Evolutionary conservation across 495 filamentous ascomycete species (phyloP).

Genomic region (Aspergillus ostianus): DNA sequence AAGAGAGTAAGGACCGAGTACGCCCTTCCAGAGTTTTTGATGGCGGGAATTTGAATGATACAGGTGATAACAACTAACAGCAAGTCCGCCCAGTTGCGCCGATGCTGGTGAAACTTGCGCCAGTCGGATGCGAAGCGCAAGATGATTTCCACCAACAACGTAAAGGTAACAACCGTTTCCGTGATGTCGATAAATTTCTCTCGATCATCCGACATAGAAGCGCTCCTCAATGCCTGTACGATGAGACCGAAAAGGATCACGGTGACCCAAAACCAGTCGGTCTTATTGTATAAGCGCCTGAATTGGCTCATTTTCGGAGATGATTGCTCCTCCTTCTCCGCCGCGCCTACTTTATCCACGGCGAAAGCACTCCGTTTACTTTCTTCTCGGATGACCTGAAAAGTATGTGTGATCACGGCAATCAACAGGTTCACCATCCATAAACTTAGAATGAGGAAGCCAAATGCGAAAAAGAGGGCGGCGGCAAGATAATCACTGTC

Average conservation of each 20-base stretch:
- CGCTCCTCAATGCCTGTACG: slow-evolving; percentile 70
- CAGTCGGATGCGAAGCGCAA: slow-evolving; percentile 76
- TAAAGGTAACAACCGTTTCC: slow-evolving; percentile 72
- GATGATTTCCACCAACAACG: slow-evolving; percentile 81
- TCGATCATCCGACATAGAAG: slow-evolving; percentile 62
- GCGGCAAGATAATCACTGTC: slow-evolving; percentile 87
- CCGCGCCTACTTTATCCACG: slow-evolving; percentile 58
- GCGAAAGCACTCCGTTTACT: slow-evolving; percentile 93
- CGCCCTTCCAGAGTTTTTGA: slow-evolving; percentile 69
- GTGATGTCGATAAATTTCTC: slow-evolving; percentile 59
- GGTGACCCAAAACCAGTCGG: slow-evolving; percentile 73
- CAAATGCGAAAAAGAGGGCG: slow-evolving; percentile 80
- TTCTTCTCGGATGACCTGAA: slow-evolving; percentile 97
- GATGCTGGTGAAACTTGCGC: slow-evolving; percentile 69
- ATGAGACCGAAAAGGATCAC: slow-evolving; percentile 77
- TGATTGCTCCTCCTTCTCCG: slow-evolving; percentile 34
- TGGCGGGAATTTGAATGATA: slow-evolving; percentile 81
- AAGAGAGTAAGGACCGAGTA: slow-evolving; percentile 93
- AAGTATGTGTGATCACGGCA: slow-evolving; percentile 96
- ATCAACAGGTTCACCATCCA: slow-evolving; percentile 98
- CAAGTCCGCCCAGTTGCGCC: slow-evolving; percentile 77
- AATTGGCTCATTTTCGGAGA: slow-evolving; percentile 51
- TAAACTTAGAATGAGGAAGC: slow-evolving; percentile 88
- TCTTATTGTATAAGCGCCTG: slow-evolving; percentile 70
- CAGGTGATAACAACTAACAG: slow-evolving; percentile 74